Evolutionary conservation across 257 asterid genomes (phyloP), one percentile per base, ranked within the genome.

Genomic region (Voacanga thouarsii): DNA sequence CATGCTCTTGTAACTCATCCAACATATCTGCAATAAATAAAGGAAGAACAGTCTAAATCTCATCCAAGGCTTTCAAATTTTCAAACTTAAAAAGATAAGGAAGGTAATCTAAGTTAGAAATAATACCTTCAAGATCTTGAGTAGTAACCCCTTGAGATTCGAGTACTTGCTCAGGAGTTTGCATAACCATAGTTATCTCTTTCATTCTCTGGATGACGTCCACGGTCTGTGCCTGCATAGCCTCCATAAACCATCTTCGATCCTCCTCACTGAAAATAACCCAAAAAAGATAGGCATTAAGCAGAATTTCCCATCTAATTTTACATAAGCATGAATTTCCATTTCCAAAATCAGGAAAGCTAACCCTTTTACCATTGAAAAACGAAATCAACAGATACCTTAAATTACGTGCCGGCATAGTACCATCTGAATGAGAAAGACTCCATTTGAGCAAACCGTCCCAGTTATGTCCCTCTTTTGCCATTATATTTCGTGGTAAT

Each of bases 1-100:
- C 99, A 65, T 96, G 99, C 61, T 96, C 98, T 81, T 96, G 95
- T 14, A 93, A 89, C 91, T 96, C 99, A 86, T 96, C 97, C 89
- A 93, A 75, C 92, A 96, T 81, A 83, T 81, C 98, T 93, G 87
- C 72, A 74, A 79, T 33, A 67, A 74, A 79, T 33, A 67, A 81
- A 4, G 26, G 21, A 33, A 61, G 39, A 28, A 50, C 14, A 76
- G 69, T 69, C 44, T 65, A 19, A n/a, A 59, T 33, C 66, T 49
- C 43, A 12, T 41, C 47, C 69, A n/a, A 16, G 12, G 45, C 41
- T 6, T 14, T 12, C 5, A 45, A 75, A 56, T 9, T 28, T 39
- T 44, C 63, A 21, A 63, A 63, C 26, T 1, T 15, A 21, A 64
- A 47, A 18, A n/a, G 3, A 23, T 2, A 41, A 28, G 45, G 6